Evolutionary conservation across 75 land plant genomes (phyloP).

Genomic region (Selaginella moellendorffii): DNA sequence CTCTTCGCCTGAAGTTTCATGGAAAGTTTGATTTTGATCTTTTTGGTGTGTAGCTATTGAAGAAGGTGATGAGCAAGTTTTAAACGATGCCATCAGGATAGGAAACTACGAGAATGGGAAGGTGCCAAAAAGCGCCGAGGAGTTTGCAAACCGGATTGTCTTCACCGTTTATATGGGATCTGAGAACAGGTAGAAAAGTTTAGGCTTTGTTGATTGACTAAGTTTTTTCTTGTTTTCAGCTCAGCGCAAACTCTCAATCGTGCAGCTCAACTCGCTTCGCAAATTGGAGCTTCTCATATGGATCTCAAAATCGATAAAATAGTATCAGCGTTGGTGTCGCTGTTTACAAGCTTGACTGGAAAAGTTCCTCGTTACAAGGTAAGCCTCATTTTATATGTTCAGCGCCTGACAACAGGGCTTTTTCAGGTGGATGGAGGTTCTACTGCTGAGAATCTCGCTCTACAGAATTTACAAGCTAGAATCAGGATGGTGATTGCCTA

Average conservation of each 20-base stretch:
- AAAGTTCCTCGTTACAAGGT: conserved; percentile 83
- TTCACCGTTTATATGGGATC: conserved; percentile 93
- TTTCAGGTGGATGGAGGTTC: conserved; percentile 93
- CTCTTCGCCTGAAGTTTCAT: not conserved
- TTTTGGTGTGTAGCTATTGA: conserved; percentile 71
- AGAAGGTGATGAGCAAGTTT: conserved; percentile 72
- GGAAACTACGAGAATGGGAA: conserved; percentile 64
- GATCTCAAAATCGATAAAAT: conserved; percentile 73
- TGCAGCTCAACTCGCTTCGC: conserved; percentile 60
- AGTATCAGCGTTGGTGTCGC: conserved; percentile 54
- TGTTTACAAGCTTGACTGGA: conserved; percentile 75
- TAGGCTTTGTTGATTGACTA: not conserved
- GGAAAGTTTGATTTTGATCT: too few species aligned
- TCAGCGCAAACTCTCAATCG: conserved; percentile 56
- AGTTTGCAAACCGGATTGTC: conserved; percentile 79
- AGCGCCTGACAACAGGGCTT: not conserved
- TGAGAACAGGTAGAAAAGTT: conserved; percentile 63
- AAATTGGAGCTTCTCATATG: conserved; percentile 89
- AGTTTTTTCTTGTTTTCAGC: conserved; percentile 28
- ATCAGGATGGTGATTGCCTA: conserved; percentile 92
- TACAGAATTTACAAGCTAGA: conserved; percentile 98
- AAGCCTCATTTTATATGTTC: not conserved
- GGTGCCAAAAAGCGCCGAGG: conserved; percentile 66
- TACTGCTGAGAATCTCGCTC: conserved; percentile 71
- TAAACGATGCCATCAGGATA: conserved; percentile 75